Conservation (phyloP, 2,329 filamentous ascomycete genomes). For the Xylaria multiplex region DNA sequence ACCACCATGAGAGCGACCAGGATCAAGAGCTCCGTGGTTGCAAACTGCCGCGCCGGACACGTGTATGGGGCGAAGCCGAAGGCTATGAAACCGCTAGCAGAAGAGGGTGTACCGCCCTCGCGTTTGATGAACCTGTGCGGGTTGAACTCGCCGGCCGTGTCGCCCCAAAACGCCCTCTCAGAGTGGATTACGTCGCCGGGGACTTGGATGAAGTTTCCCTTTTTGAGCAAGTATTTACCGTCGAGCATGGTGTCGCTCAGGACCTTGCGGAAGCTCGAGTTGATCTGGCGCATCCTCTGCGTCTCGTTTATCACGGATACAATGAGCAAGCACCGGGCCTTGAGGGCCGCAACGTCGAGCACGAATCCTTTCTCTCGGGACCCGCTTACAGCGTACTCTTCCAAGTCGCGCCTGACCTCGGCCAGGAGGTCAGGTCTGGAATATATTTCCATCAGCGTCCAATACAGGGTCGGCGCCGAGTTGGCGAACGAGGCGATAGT, state of each 20-base stretch:
- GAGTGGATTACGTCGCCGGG: constrained; percentile 45
- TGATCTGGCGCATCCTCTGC: constrained; percentile 45
- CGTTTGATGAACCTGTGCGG: constrained; percentile 1
- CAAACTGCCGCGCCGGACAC: constrained; percentile 47
- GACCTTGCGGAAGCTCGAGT: constrained; percentile 47
- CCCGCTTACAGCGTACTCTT: constrained; percentile 41
- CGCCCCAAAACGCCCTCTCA: constrained; percentile 47
- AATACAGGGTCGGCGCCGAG: constrained; percentile 56
- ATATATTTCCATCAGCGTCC: constrained; percentile 56
- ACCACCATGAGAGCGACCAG: constrained; percentile 42
- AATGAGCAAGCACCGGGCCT: constrained; percentile 49
- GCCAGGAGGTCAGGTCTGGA: constrained; percentile 52
- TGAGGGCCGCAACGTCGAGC: constrained; percentile 50
- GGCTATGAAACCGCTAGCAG: constrained; percentile 39
- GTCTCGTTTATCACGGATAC: constrained; percentile 53
- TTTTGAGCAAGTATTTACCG: constrained; percentile 49
- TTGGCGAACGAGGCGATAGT: constrained; percentile 54
- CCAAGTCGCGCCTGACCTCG: constrained; percentile 54
- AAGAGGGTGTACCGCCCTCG: constrained; percentile 21
- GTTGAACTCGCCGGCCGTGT: constrained; percentile 32
- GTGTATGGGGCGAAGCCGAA: constrained; percentile 41
- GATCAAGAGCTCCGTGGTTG: constrained; percentile 44
- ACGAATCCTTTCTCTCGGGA: constrained; percentile 30
- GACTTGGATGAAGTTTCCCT: constrained; percentile 48
- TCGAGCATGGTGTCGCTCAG: constrained; percentile 49